Evolutionary conservation across 495 filamentous ascomycete genomes (phyloP), one percentile per base, ranked within the genome.

Genomic region (Aspergillus mulundensis): DNA sequence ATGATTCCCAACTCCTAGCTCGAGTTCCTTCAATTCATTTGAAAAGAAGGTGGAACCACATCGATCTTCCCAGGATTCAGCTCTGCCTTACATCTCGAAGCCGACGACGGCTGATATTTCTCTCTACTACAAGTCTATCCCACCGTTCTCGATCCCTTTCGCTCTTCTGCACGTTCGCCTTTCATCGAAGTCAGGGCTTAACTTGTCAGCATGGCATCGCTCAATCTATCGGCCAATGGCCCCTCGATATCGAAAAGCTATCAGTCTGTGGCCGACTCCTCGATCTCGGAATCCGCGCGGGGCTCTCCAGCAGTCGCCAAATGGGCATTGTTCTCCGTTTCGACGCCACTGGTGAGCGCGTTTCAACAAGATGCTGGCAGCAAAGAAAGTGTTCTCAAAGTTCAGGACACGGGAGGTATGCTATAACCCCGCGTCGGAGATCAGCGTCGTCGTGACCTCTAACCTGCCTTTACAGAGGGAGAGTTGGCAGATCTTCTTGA

Each of bases 401-500:
- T 97, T 36, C 91, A 97, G 65, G 87, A 77, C 61, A 90, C 90
- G 34, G 95, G 91, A 73, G 89, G 90, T 94, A 68, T 68, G 82
- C 75, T 28, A 40, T n/a, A n/a, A n/a, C 10, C 40, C 28, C 7
- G 21, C 40, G 1, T 23, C 21, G 7, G 19, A 12, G 19, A 20
- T 19, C 7, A 30, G 11, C 4, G 40, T 30, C 18, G 14, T 1
- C 23, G 40, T 46, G 32, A 14, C 10, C 34, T 41, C 42, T 43
- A 48, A 57, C 43, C 19, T 30, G 48, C 56, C 24, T 54, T 12
- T 25, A n/a, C 54, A 95, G 93, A 97, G 71, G 95, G 94, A 51
- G 95, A 99, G 71, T 77, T 99, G 50, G 74, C 80, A n/a, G 91
- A 96, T 54, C 80, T 99, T n/a, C 84, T 96, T 61, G 95, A 99